A percentile compares a stretch with the other conserved stretches of the same genome.
Evolutionary conservation across 768 basidiomycete genomes (phyloP).

Genomic region (Termitomyces titanicus): DNA sequence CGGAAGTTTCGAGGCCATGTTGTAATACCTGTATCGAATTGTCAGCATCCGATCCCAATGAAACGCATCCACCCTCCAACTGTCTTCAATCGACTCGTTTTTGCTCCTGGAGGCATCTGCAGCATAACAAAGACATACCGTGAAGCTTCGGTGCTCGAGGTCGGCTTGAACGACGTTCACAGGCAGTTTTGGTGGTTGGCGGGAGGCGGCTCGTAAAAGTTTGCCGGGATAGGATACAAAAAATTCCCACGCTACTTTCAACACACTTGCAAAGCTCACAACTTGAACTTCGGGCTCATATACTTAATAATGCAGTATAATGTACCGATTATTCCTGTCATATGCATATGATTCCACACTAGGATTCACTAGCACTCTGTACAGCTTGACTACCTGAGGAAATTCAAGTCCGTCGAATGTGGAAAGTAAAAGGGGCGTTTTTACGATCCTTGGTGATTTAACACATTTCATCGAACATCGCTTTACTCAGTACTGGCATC

Average conservation of each 20-base stretch:
- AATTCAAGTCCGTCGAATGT: too few relatives aligned
- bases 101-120: slow-evolving; percentile 20
- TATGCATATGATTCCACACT: too few relatives aligned
- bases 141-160: slow-evolving; percentile 37
- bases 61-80: slow-evolving; percentile 40
- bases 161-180: slow-evolving; percentile 46
- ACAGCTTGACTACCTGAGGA: too few relatives aligned
- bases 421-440: too few relatives aligned
- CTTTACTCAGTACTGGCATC: too few relatives aligned
- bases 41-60: slow-evolving; percentile 34
- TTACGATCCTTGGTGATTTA: too few relatives aligned
- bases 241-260: slow-evolving; percentile 32
- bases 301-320: too few relatives aligned
- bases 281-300: too few relatives aligned
- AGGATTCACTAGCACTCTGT: too few relatives aligned
- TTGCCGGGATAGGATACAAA: slow-evolving; percentile 24
- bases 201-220: slow-evolving; percentile 29
- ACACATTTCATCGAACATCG: too few relatives aligned
- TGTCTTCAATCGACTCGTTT: slow-evolving; percentile 27
- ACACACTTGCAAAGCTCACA: not conserved
- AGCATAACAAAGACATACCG: slow-evolving; percentile 34
- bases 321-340: too few relatives aligned
- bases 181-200: slow-evolving; percentile 34
- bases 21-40: slow-evolving; percentile 27
- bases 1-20: slow-evolving; percentile 87